Evolutionary conservation across 148 eudicot species (phyloP).

Genomic region (Nepenthes mirabilis): DNA sequence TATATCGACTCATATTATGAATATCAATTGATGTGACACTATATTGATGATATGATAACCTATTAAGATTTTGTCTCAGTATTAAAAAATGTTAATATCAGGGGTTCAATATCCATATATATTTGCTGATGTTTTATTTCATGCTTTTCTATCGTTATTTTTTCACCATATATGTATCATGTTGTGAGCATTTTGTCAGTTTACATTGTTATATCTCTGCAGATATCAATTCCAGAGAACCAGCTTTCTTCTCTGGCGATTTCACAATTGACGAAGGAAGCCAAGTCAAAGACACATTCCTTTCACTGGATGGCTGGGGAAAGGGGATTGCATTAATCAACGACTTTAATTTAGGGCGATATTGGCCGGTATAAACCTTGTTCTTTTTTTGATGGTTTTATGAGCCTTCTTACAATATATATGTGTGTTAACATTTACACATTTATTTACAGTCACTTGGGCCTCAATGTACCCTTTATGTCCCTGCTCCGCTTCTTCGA

Average conservation of each 20-base stretch:
- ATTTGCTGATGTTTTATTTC: too few relatives aligned
- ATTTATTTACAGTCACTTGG: conserved; percentile 47
- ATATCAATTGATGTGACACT: too few relatives aligned
- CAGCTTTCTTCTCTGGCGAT: conserved; percentile 62
- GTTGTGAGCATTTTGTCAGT: background rate
- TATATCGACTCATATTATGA: too few relatives aligned
- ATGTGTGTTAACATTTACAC: background rate
- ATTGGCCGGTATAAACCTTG: conserved; percentile 59
- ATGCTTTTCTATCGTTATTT: too few relatives aligned
- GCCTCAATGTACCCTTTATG: conserved; percentile 85
- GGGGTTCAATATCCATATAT: too few relatives aligned
- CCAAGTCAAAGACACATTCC: conserved; percentile 55
- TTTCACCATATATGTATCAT: background rate
- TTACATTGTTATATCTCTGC: conserved; percentile 4
- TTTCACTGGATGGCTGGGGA: conserved; percentile 78
- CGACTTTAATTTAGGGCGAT: conserved; percentile 70
- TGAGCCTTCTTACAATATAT: background rate
- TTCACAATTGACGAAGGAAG: conserved; percentile 30
- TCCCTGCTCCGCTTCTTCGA: conserved; percentile 80
- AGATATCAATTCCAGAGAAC: conserved; percentile 37
- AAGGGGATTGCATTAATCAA: conserved; percentile 90
- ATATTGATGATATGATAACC: too few relatives aligned
- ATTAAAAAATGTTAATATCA: too few relatives aligned
- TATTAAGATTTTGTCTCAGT: too few relatives aligned
- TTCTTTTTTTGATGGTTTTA: background rate